Base-by-base conservation (phyloP, 352 stramenopile species). In the Phytophthora europaea region DNA sequence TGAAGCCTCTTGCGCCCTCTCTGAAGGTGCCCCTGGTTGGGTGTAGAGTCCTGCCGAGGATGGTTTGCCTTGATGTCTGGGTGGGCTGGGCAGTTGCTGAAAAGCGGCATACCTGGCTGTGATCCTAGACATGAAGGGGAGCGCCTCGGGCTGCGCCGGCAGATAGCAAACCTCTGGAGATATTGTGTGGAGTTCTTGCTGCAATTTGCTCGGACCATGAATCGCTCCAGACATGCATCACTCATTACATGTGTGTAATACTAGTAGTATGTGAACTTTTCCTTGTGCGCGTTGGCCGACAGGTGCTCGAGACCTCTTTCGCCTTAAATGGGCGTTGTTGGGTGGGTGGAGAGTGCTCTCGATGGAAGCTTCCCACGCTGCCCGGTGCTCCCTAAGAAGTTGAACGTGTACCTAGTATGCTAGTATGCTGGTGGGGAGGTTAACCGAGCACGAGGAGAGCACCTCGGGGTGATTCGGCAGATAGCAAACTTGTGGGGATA, bases 121-220 rank as follows among this genome's bases (percentile, higher is more conserved):
- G 34, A 67, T 50, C 52, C 20, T 53, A 15, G 20, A 45, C 53
- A 28, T 33, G 28, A 34, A 61, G 52, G 26, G 20, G 64, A 38
- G 63, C 57, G 34, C 69, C 59, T 75, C 52, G 70, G 77, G 28
- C 43, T 53, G 52, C 61, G 67, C 80, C 68, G 79, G 84, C 84
- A 76, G 48, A 90, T 70, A 92, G 50, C 28, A 55, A 89, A 70
- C 31, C 34, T 12, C 53, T 77, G 80, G 81, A 89, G 85, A 81
- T 83, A 88, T 72, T 91, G 85, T 92, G 85, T 92, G 85, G 85
- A 90, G 85, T 91, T 89, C 81, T 78, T 83, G 81, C 79, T 81
- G 83, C 80, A 89, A 88, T 89, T 89, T 78, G 77, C 78, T 80
- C 75, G 85, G 77, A 89, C 85, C 83, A 92, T 92, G 85, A 91